Percentiles rank a stretch among this genome's conserved stretches.
phyloP scores from a whole-genome alignment of 345 rosid genomes.

The Eucalyptus fibrosa region DNA sequence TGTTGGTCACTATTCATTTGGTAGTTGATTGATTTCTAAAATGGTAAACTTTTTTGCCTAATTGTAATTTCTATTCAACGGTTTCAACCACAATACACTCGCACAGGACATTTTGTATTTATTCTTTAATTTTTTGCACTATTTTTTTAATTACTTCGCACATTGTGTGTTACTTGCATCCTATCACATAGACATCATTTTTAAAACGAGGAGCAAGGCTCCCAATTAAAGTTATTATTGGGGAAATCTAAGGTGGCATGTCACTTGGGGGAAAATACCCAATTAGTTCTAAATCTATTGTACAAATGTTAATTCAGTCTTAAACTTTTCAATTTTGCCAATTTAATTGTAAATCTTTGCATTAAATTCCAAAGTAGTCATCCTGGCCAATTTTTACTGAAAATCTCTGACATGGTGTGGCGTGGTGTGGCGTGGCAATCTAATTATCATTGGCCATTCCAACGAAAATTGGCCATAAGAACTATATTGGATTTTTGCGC shows the following conservation, averaged over 20 bases:
- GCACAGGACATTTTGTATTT: neutral
- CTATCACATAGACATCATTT: neutral
- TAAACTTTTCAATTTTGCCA: no score
- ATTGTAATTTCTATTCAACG: no score
- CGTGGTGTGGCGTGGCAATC: rapidly evolving
- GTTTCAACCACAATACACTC: neutral
- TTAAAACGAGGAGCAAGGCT: neutral
- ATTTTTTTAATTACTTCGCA: no score
- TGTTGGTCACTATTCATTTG: neutral
- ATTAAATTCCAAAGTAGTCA: neutral
- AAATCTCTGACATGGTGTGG: rapidly evolving
- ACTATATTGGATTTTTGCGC: neutral
- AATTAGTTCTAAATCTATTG: no score
- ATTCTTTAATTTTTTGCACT: no score
- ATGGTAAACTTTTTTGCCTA: no score
- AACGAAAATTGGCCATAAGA: neutral
- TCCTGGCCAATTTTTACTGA: rapidly evolving
- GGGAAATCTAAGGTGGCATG: neutral
- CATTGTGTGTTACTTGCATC: neutral
- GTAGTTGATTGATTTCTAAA: no score
- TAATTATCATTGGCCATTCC: neutral
- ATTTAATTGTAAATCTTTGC: neutral
- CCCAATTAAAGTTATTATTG: neutral
- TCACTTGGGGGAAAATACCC: neutral
- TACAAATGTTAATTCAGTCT: no score